phyloP scores from a whole-genome alignment of 768 basidiomycete genomes.

The Panellus pusillus region DNA sequence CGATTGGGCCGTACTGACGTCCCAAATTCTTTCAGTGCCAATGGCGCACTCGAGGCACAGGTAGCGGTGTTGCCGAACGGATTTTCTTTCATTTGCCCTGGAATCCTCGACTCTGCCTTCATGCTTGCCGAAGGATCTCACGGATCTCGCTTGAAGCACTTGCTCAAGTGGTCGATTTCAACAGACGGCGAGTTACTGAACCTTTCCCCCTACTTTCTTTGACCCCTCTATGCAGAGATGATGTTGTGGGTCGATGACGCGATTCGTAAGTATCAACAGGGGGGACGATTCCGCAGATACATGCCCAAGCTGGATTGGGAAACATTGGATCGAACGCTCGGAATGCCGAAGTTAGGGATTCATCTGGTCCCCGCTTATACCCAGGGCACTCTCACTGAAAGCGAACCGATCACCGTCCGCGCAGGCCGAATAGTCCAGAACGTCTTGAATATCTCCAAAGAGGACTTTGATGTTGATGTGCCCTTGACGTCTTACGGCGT shows the following conservation, averaged over 20 bases:
- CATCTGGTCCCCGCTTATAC: background rate
- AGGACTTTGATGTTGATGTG: slow-evolving; percentile 36
- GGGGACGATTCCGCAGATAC: background rate
- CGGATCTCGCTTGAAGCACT: slow-evolving; percentile 3
- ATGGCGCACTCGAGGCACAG: slow-evolving; percentile 31
- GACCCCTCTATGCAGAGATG: slow-evolving; percentile 21
- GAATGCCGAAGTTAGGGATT: background rate
- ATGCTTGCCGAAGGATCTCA: background rate
- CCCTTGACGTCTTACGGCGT: slow-evolving; percentile 42
- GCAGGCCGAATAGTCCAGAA: slow-evolving; percentile 24
- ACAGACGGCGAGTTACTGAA: slow-evolving; percentile 8
- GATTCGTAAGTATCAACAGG: slow-evolving; percentile 13
- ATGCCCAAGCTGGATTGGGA: slow-evolving; percentile 3
- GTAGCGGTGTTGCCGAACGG: slow-evolving; percentile 27
- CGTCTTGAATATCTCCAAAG: slow-evolving; percentile 24
- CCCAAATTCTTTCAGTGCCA: slow-evolving; percentile 27
- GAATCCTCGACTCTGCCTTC: slow-evolving; percentile 26
- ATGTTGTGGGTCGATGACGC: slow-evolving; percentile 36
- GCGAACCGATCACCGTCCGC: slow-evolving; percentile 12
- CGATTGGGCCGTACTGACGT: too few species aligned
- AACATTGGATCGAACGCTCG: background rate
- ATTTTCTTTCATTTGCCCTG: slow-evolving; percentile 34
- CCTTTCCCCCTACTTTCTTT: background rate
- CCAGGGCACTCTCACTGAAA: background rate
- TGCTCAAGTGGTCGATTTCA: slow-evolving; percentile 15